A percentile compares a stretch with the other conserved stretches of the same genome.
phyloP scores from a whole-genome alignment of 164 flowering plant species.

The Magnolia changhungtana region DNA sequence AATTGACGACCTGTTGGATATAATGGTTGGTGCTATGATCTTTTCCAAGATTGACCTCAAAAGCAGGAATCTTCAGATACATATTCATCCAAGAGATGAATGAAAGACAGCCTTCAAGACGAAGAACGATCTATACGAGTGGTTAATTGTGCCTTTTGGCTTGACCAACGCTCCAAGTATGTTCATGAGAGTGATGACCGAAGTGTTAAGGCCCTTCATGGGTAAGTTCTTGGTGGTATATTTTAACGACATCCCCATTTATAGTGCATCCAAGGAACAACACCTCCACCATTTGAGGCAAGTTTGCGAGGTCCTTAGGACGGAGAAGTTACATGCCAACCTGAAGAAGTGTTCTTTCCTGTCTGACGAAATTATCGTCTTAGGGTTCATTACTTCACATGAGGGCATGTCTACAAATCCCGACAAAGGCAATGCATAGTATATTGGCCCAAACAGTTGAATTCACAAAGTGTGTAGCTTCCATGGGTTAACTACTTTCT shows the following conservation, averaged over 20 bases:
- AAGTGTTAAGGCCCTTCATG: not conserved
- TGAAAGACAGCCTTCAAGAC: not conserved
- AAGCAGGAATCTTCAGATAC: not conserved
- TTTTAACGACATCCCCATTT: not conserved
- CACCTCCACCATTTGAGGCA: not conserved
- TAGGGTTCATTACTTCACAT: not conserved
- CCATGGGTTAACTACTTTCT: not conserved
- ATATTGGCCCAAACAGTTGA: not conserved
- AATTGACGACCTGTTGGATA: not conserved
- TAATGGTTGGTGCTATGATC: not conserved
- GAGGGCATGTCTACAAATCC: not conserved
- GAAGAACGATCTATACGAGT: not conserved
- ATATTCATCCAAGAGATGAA: not conserved
- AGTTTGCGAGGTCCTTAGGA: not conserved
- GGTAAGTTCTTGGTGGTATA: not conserved
- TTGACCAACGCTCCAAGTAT: not conserved
- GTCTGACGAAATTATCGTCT: not conserved
- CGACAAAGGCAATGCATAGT: not conserved
- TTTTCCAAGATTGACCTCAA: not conserved
- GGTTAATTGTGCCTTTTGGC: not conserved
- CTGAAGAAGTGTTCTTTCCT: not conserved
- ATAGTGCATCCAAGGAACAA: no score
- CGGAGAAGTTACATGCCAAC: not conserved
- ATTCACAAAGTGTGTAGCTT: not conserved
- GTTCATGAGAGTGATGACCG: not conserved